Conservation (phyloP, 2,329 filamentous ascomycete species). For the Hirsutella rhossiliensis region DNA sequence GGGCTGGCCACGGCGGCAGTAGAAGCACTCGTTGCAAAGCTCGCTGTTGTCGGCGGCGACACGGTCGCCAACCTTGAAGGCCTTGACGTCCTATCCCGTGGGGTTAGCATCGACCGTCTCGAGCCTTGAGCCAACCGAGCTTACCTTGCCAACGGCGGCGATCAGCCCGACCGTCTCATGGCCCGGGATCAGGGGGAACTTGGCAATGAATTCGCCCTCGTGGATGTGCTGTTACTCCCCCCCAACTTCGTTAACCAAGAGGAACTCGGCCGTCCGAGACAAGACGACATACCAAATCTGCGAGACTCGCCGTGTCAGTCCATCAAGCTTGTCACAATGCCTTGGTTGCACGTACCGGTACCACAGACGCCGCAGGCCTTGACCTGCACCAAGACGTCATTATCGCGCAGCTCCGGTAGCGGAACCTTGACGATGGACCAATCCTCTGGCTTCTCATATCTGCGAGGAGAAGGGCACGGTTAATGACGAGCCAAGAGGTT, state of each 20-base stretch:
- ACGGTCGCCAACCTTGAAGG: conserved; percentile 48
- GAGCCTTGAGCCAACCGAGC: neutral
- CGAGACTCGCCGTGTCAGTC: conserved; percentile 7
- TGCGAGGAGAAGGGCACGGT: conserved; percentile 8
- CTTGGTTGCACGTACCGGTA: conserved; percentile 28
- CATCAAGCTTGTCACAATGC: neutral
- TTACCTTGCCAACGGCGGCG: conserved; percentile 37
- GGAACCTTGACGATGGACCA: conserved; percentile 50
- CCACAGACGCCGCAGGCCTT: conserved; percentile 55
- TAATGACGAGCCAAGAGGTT: neutral
- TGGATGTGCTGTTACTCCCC: conserved; percentile 37
- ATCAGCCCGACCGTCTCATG: conserved; percentile 58
- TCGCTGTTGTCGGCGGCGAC: conserved; percentile 54
- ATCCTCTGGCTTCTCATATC: conserved; percentile 50
- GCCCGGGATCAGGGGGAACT: conserved; percentile 55
- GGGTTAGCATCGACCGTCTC: neutral
- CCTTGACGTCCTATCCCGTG: conserved; percentile 36
- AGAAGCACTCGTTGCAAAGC: conserved; percentile 61
- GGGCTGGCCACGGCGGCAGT: conserved; percentile 56
- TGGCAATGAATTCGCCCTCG: conserved; percentile 52
- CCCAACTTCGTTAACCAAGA: neutral
- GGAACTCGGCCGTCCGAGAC: neutral
- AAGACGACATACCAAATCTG: conserved; percentile 21
- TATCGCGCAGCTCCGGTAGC: conserved; percentile 45
- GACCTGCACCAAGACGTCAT: conserved; percentile 53